phyloP scores from a whole-genome alignment of 768 basidiomycete genomes.

The Hortiboletus flavorubellus region DNA sequence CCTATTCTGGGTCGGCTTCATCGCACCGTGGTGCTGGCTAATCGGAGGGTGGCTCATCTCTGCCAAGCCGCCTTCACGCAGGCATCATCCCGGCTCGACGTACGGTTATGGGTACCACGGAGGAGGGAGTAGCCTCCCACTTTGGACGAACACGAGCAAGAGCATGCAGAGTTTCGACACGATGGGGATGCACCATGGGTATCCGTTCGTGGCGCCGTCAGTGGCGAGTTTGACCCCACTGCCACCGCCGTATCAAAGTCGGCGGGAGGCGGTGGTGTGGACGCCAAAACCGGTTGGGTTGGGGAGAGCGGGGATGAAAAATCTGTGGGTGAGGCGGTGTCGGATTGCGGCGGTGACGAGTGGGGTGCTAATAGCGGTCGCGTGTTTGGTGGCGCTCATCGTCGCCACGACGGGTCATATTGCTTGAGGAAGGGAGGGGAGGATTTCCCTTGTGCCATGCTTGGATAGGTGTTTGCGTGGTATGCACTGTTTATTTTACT shows the following conservation, averaged over 20 bases:
- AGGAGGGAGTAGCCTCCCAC: conserved; percentile 36
- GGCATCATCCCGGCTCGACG: not conserved
- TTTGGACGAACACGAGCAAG: conserved; percentile 38
- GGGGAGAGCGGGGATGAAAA: conserved; percentile 17
- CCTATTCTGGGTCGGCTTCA: conserved; percentile 74
- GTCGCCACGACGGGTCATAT: conserved; percentile 16
- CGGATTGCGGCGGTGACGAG: conserved; percentile 61
- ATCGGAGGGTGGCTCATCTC: conserved; percentile 69
- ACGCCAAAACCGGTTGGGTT: conserved; percentile 15
- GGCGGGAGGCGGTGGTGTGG: conserved; percentile 17
- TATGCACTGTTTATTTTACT: not conserved
- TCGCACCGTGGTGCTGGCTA: conserved; percentile 73
- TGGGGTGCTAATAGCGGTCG: conserved; percentile 45
- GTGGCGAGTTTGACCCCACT: conserved; percentile 32
- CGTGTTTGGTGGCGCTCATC: conserved; percentile 50
- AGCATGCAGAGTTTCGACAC: conserved; percentile 42
- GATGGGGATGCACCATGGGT: conserved; percentile 46
- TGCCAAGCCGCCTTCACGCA: conserved; percentile 13
- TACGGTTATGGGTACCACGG: conserved; percentile 19
- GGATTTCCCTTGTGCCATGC: not conserved
- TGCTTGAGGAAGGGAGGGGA: not conserved
- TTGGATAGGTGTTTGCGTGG: no score
- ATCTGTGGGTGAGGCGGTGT: conserved; percentile 44
- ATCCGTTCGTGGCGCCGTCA: conserved; percentile 59
- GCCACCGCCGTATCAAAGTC: conserved; percentile 22